These are phyloP conservation scores for Amylostereum chailletii DNA, from an alignment of 1,284 basidiomycete genomes.

Conservation along the genomic window DNA sequence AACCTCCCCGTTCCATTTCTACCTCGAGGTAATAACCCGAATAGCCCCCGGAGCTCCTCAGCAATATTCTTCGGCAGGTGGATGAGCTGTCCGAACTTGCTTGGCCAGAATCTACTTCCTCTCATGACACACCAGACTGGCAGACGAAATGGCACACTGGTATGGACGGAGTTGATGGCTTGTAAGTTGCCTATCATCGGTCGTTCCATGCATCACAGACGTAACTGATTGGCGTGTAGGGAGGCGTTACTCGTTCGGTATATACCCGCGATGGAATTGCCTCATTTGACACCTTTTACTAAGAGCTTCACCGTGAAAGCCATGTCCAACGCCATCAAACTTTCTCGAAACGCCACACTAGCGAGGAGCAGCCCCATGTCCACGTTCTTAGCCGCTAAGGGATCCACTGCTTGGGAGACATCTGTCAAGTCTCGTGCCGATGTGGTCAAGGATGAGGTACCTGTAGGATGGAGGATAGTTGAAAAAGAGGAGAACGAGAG, in stretches of 20 bases:
- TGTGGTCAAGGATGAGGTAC: constrained; percentile 42
- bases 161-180: constrained; percentile 36
- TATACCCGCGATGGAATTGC: constrained; percentile 20
- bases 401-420: constrained; percentile 64
- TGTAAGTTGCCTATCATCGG: constrained; percentile 38
- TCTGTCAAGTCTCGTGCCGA: constrained; percentile 49
- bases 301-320: constrained; percentile 48
- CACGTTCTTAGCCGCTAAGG: constrained; percentile 55
- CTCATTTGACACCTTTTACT: constrained; percentile 34
- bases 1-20: constrained; percentile 8
- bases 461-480: constrained; percentile 59
- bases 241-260: constrained; percentile 16
- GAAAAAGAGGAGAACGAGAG: constrained; percentile 28
- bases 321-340: constrained; percentile 47
- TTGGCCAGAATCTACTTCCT: constrained; percentile 30
- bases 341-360: constrained; percentile 48
- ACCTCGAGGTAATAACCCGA: constrained; percentile 7
- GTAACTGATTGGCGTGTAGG: constrained; percentile 12
- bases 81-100: constrained; percentile 39
- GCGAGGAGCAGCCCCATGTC: constrained; percentile 54
- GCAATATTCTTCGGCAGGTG: constrained; percentile 43
- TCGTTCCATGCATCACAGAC: neutral
- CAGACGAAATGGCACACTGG: constrained; percentile 29
- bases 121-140: constrained; percentile 17
- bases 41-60: constrained; percentile 61